A percentile compares a stretch with the other conserved stretches of the same genome.
Conservation (phyloP, 1,284 basidiomycete genomes). For the Microbotryum scabiosae region DNA sequence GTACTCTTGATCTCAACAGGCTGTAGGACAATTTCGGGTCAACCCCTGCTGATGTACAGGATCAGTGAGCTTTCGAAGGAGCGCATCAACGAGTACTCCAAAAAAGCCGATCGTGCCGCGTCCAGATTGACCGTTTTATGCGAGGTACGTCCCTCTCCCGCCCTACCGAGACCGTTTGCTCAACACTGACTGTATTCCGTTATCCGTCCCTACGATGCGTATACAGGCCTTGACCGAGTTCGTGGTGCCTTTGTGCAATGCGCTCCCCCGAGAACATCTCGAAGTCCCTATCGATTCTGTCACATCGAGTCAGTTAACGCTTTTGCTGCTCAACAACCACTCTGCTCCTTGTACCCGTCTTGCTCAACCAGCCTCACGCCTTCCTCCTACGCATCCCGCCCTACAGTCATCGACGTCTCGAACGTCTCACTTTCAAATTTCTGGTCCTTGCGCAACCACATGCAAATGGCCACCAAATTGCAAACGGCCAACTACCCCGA, state of each 20-base stretch:
- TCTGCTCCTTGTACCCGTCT: background rate
- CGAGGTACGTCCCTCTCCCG: slow-evolving; percentile 9
- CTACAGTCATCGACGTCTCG: slow-evolving; percentile 55
- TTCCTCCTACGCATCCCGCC: background rate
- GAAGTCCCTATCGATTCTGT: slow-evolving; percentile 50
- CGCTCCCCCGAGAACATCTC: slow-evolving; percentile 48
- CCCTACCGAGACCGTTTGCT: too few relatives aligned
- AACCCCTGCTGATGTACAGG: too few relatives aligned
- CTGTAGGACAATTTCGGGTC: too few relatives aligned
- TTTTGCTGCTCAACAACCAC: too few relatives aligned
- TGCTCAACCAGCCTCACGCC: background rate
- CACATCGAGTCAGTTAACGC: slow-evolving; percentile 45
- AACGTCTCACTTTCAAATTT: slow-evolving; percentile 54
- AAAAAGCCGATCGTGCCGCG: slow-evolving; percentile 52
- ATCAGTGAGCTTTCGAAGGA: slow-evolving; percentile 48
- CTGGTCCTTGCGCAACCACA: slow-evolving; percentile 50
- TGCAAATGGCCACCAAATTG: slow-evolving; percentile 61
- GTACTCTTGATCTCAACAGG: too few relatives aligned
- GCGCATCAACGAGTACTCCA: slow-evolving; percentile 54
- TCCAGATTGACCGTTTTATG: slow-evolving; percentile 55
- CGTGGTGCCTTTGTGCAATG: slow-evolving; percentile 51
- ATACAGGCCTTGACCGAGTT: slow-evolving; percentile 48
- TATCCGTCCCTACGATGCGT: too few relatives aligned
- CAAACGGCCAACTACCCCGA: slow-evolving; percentile 72
- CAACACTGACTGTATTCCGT: too few relatives aligned